Evolutionary conservation across 225 moss, liverwort and hornwort genomes (phyloP).

Genomic region (Polytrichum commune): DNA sequence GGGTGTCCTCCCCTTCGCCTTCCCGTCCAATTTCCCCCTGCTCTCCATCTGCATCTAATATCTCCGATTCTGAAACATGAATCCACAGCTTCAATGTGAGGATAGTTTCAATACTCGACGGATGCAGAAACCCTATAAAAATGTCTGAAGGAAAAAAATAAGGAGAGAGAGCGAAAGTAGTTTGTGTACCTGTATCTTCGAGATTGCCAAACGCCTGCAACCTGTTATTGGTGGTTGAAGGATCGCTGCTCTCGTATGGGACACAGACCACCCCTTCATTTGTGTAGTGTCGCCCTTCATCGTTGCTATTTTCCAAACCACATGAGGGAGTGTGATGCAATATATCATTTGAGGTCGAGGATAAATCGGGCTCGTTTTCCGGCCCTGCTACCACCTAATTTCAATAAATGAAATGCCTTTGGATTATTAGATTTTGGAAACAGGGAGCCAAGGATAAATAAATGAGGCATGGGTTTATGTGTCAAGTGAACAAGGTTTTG

Average conservation of each 20-base stretch:
- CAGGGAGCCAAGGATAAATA: not conserved
- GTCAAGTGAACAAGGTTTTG: too few relatives aligned
- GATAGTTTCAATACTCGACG: not conserved
- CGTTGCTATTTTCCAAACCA: not conserved
- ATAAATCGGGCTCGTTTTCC: not conserved
- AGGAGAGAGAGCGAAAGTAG: too few relatives aligned
- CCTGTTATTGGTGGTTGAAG: not conserved
- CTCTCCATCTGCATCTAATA: not conserved
- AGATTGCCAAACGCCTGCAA: constrained; percentile 7
- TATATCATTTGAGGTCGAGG: too few relatives aligned
- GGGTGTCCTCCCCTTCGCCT: too few relatives aligned
- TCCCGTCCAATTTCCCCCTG: not conserved
- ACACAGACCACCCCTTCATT: not conserved
- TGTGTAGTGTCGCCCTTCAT: not conserved
- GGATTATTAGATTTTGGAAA: not conserved
- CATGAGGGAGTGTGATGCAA: not conserved
- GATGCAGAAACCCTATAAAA: not conserved
- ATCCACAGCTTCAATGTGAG: not conserved
- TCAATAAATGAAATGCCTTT: not conserved
- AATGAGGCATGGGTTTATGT: not conserved
- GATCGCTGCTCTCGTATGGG: constrained; percentile 1
- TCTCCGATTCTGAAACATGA: not conserved
- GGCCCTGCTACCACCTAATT: not conserved
- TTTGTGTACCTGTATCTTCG: not conserved
- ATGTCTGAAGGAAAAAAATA: too few relatives aligned